Evolutionary conservation across 2,329 filamentous ascomycete species (phyloP), one percentile per base, ranked within the genome.

Genomic region (Magnaporthiopsis poae): DNA sequence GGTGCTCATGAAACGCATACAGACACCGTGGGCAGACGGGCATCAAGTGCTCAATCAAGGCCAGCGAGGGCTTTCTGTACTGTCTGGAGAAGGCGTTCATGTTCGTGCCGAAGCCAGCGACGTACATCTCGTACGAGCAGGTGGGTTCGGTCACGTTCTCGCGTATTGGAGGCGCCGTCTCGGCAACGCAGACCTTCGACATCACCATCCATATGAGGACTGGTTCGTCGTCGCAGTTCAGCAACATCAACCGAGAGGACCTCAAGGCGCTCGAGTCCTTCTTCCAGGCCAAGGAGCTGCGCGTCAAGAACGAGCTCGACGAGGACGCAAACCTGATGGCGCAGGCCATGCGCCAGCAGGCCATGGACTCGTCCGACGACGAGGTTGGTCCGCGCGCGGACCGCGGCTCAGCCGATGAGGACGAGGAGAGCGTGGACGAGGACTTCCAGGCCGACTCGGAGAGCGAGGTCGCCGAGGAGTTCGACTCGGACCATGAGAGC

Each of bases 31-130:
- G 90, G 73, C 93, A 97, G 77, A 91, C 89, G 71, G 95, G 95
- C 67, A 96, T 99, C 79, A 99, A 99, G 80, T 99, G 95, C 79
- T 96, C 93, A n/a, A 97, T 99, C 86, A 99, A 99, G 80, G 96
- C 96, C 66, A 97, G 96, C 77, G 95, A 99, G 80, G 95, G 96
- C 68, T 93, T 96, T 75, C 82, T 99, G 64, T 99, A 96, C 85
- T 97, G 93, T 76, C 81, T 99, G 71, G 95, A 99, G 79, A 97
- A 97, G 80, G 94, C 93, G 9, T 96, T 99, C 78, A 96, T 99
- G 86, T 99, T 99, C 77, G 95, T 99, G 21, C 95, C 95, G 39
- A 99, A 99, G 80, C 95, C 95, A 1, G 93, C 95, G 21, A 97
- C 94, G 1, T 99, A 98, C 79, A 94, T 99, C 68, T 90, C 91